Base-by-base conservation (phyloP, 441 rosid species). In the Pelargonium myrrhifolium region DNA sequence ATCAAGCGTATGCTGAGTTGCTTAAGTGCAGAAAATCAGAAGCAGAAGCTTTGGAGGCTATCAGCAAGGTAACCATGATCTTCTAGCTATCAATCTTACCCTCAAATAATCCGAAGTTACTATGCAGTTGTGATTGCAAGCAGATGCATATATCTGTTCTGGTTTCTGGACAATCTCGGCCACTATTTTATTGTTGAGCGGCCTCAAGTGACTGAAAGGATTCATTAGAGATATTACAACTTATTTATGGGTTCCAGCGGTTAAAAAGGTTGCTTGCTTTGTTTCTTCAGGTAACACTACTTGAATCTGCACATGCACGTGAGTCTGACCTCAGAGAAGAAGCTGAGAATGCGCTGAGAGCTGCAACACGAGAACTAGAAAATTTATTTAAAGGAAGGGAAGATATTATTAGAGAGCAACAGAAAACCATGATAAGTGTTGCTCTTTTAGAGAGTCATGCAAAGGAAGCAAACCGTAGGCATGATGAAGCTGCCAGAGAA, bases 361-460 rank as follows among this genome's bases (percentile, higher is more conserved):
- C 72, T 67, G 70, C 65, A 20, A 9, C 76, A 31, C 65, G 65
- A 68, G 82, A 82, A 66, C 84, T 74, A 76, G 81, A 73, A 66
- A 81, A 81, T 70, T 73, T 82, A 65, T 65, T 78, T 40, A 72
- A 76, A 66, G 86, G 80, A 82, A 86, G 79, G 80, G 84, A 74
- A 65, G 77, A 80, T 68, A 6, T 76, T 45, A 69, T 62, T 55
- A 76, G 76, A 74, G 85, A 85, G 75, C 74, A 85, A 24, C 81
- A 81, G 65, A 81, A 66, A 78, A 81, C 87, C 64, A 78, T 82
- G 86, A 83, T 81, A 77, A 79, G 74, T 62, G 76, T 86, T 68
- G 82, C 87, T 67, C 71, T 88, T 65, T 79, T 85, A 47, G 87
- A 86, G 74, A 79, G 69, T 40, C 84, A 74, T 65, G 78, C 78